These are phyloP conservation scores for Pythium insidiosum DNA, from an alignment of 352 stramenopile genomes.

Conservation along the genomic window DNA sequence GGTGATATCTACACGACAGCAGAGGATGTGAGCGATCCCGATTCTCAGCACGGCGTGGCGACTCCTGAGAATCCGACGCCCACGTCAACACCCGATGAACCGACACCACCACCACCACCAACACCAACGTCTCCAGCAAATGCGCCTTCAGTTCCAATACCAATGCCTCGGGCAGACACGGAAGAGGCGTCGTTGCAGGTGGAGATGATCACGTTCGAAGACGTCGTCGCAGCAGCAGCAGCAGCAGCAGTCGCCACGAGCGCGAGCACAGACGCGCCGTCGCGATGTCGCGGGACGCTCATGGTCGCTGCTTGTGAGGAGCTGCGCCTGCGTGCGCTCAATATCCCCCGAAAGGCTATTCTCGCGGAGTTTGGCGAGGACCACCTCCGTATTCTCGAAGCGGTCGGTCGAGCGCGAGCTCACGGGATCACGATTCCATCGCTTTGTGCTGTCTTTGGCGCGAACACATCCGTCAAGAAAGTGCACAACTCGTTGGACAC, in stretches of 20 bases:
- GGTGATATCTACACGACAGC: background rate
- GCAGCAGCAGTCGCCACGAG: background rate
- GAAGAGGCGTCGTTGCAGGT: conserved; percentile 1
- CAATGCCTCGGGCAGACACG: too few species aligned
- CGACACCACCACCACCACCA: too few species aligned
- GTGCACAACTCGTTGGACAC: conserved; percentile 73
- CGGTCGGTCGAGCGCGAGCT: conserved; percentile 37
- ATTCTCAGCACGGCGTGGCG: background rate
- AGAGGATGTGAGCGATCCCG: background rate
- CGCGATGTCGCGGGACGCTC: conserved; percentile 5
- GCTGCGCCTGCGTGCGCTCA: conserved; percentile 59
- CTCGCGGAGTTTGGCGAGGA: conserved; percentile 49
- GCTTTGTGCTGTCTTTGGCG: conserved; percentile 22
- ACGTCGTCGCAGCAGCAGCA: too few species aligned
- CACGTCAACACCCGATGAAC: background rate
- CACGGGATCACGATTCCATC: conserved; percentile 48
- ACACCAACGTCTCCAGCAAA: too few species aligned
- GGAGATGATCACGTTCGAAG: conserved; percentile 7
- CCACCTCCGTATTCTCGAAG: conserved; percentile 59
- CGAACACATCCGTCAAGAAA: conserved; percentile 45
- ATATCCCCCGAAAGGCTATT: conserved; percentile 53
- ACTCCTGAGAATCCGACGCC: background rate
- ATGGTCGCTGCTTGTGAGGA: conserved; percentile 52
- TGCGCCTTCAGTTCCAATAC: too few species aligned
- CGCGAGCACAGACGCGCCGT: background rate